These are phyloP conservation scores for Leishmania braziliensis DNA, from an alignment of 208 protist genomes.

Conservation along the genomic window DNA sequence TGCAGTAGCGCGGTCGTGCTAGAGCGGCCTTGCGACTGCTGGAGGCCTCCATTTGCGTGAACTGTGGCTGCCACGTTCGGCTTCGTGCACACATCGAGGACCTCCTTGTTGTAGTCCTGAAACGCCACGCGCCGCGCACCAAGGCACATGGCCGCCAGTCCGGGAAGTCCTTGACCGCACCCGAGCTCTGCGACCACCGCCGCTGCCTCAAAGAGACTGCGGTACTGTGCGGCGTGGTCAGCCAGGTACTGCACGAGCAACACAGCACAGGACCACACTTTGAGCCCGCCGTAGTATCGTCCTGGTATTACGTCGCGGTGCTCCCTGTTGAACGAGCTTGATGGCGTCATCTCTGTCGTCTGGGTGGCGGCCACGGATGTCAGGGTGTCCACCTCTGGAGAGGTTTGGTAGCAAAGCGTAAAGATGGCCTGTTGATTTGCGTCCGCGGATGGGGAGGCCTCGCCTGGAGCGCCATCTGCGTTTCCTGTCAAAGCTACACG, in stretches of 20 bases:
- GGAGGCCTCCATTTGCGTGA: constrained; percentile 11
- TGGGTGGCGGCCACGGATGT: constrained; percentile 22
- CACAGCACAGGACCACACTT: constrained; percentile 89
- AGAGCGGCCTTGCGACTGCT: neutral
- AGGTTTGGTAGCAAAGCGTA: constrained; percentile 50
- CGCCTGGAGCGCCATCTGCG: neutral
- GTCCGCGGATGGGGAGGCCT: neutral
- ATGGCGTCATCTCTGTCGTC: neutral
- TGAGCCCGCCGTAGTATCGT: constrained; percentile 87
- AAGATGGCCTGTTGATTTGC: neutral
- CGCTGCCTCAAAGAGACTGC: constrained; percentile 2
- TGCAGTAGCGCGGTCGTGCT: constrained; percentile 1
- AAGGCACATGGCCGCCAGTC: constrained; percentile 60
- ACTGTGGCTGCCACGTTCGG: constrained; percentile 78
- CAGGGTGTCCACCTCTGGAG: constrained; percentile 42
- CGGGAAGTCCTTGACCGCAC: constrained; percentile 80
- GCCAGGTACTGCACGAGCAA: constrained; percentile 62
- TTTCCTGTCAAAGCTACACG: neutral
- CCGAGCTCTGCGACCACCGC: constrained; percentile 73
- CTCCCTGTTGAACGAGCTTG: constrained; percentile 12
- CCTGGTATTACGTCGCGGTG: constrained; percentile 85
- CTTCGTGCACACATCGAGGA: constrained; percentile 69
- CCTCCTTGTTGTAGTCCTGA: constrained; percentile 90
- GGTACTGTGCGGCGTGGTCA: constrained; percentile 38
- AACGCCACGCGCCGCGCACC: constrained; percentile 64